A percentile compares a stretch with the other conserved stretches of the same genome.
phyloP scores from a whole-genome alignment of 179 eudicot species.

The Corrigiola litoralis region DNA sequence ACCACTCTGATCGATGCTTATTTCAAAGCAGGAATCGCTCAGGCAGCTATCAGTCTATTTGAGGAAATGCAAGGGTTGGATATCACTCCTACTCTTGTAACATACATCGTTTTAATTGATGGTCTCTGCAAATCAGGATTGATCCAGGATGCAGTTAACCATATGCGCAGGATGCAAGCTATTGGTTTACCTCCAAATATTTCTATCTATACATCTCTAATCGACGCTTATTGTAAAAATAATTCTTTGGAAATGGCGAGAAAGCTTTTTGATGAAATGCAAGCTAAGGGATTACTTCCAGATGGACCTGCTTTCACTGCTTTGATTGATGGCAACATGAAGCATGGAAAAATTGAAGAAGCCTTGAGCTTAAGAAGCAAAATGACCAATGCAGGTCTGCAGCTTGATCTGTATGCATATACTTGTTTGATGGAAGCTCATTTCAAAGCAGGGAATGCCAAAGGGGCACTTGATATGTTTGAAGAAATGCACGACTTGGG shows the following conservation, averaged over 20 bases:
- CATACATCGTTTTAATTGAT: slow-evolving; percentile 64
- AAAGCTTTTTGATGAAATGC: slow-evolving; percentile 69
- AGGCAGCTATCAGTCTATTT: slow-evolving; percentile 47
- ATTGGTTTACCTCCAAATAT: slow-evolving; percentile 59
- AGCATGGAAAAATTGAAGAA: slow-evolving; percentile 64
- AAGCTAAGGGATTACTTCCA: slow-evolving; percentile 54
- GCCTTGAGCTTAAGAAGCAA: slow-evolving; percentile 47
- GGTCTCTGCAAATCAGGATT: slow-evolving; percentile 81
- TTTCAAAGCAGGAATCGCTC: slow-evolving; percentile 56
- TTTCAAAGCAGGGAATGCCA: slow-evolving; percentile 56
- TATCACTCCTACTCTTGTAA: slow-evolving; percentile 53
- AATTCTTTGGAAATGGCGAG: slow-evolving; percentile 52
- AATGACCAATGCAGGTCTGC: slow-evolving; percentile 53
- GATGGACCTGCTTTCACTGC: slow-evolving; percentile 75
- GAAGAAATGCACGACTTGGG: slow-evolving; percentile 63
- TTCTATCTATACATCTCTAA: slow-evolving; percentile 67
- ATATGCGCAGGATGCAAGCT: slow-evolving; percentile 46
- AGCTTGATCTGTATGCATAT: slow-evolving; percentile 67
- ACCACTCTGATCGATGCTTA: slow-evolving; percentile 65
- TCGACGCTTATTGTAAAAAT: slow-evolving; percentile 75
- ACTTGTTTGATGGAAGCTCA: slow-evolving; percentile 67
- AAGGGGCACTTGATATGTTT: slow-evolving; percentile 51
- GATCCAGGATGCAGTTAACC: slow-evolving; percentile 55
- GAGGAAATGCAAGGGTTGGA: slow-evolving; percentile 56
- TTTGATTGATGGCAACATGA: slow-evolving; percentile 67